Base-by-base conservation (phyloP, 495 filamentous ascomycete species). In the Chaetomium cochliodes region DNA sequence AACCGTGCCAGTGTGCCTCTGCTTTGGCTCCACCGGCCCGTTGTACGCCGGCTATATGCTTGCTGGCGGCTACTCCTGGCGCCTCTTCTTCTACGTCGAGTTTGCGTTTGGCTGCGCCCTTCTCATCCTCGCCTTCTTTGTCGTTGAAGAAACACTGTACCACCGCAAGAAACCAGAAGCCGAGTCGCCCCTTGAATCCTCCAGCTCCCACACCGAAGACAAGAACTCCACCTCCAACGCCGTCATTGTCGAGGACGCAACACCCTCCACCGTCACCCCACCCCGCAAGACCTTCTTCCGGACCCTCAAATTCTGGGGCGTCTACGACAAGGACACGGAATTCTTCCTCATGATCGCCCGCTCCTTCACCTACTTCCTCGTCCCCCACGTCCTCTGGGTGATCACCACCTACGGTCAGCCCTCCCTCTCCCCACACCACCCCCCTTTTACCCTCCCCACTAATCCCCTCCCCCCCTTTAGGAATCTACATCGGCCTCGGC, bases 21-120 rank as follows among this genome's bases (percentile, higher is more conserved):
- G 85, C 67, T 76, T 86, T 30, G 85, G 85, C 13, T 74, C 83
- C 0, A 85, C 84, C 16, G 85, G 85, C 5, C 81, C 85, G 0
- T 72, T 88, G 0, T 86, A 83, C 42, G 85, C 85, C 4, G 83
- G 85, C 0, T 88, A 87, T 73, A 87, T 88, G 82, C 81, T 88
- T 5, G 79, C 80, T 1, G 85, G 81, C 11, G 86, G 85, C 2
- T 83, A 86, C 67, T 83, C 82, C 0, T 88, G 86, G 86, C 73
- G 81, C 18, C 77, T 88, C 1, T 87, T 84, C 76, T 88, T 88
- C 76, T 88, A 87, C 70, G 86, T 88, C 28, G 81, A 83, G 50
- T 81, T 84, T 22, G 85, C 85, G 0, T 87, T 88, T 62, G 84
- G 80, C 11, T 79, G 72, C 15, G 77, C 78, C 0, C 74, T 87